phyloP scores from a whole-genome alignment of 179 eudicot species.

The Silene coronaria region DNA sequence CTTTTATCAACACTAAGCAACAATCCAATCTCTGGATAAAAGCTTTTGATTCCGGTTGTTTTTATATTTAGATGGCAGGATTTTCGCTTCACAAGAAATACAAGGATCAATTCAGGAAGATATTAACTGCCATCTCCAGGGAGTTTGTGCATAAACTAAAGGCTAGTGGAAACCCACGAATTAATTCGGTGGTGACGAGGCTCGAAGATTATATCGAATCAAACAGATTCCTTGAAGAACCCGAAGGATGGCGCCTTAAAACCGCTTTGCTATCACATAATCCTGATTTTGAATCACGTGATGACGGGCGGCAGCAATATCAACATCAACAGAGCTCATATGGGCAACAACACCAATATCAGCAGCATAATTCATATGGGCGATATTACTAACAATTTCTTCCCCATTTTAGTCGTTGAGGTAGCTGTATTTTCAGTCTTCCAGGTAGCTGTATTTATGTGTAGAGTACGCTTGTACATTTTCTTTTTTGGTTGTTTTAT shows the following conservation, averaged over 20 bases:
- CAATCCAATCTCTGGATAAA: neutral
- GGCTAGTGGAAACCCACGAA: slow-evolving; percentile 28
- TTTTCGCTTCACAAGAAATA: slow-evolving; percentile 58
- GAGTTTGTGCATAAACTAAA: slow-evolving; percentile 48
- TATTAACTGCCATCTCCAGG: slow-evolving; percentile 41
- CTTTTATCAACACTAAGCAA: neutral
- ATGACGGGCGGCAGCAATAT: slow-evolving; percentile 19
- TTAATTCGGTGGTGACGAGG: slow-evolving; percentile 30
- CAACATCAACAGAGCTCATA: slow-evolving; percentile 9
- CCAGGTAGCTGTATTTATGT: neutral
- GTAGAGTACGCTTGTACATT: neutral
- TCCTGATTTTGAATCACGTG: slow-evolving; percentile 18
- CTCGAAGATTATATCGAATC: slow-evolving; percentile 56
- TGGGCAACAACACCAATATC: slow-evolving; percentile 6
- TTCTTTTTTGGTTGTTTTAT: too few species aligned
- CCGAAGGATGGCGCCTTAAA: slow-evolving; percentile 60
- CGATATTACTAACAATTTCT: neutral
- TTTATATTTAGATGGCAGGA: slow-evolving; percentile 71
- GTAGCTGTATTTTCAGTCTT: neutral
- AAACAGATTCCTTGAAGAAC: slow-evolving; percentile 45
- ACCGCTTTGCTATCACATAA: slow-evolving; percentile 30
- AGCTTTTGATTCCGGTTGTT: neutral
- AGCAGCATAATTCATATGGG: neutral
- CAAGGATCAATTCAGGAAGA: slow-evolving; percentile 64
- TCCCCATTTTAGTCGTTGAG: too few species aligned